Conservation (phyloP, 805 yeast species). For the Candida ficus region DNA sequence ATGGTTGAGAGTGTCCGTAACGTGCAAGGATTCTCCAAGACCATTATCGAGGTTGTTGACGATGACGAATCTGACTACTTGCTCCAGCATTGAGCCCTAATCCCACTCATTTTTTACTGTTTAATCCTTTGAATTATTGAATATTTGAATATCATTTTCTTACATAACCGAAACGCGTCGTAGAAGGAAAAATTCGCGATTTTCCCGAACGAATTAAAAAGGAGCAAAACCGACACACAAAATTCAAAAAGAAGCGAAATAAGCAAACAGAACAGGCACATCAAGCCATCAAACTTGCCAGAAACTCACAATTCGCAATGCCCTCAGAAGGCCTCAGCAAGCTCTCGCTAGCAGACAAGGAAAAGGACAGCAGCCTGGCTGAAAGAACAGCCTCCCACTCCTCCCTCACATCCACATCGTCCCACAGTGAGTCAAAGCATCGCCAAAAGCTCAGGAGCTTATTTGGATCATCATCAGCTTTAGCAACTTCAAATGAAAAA, state of each 20-base stretch:
- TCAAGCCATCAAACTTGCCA: no score
- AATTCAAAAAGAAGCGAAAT: no score
- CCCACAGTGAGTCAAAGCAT: slow-evolving; percentile 6
- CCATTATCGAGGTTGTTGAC: slow-evolving; percentile 69
- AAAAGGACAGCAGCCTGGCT: not conserved
- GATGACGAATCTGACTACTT: slow-evolving; percentile 12
- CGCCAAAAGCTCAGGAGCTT: slow-evolving; percentile 8
- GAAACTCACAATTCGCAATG: slow-evolving; percentile 1
- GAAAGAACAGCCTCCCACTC: slow-evolving; percentile 6
- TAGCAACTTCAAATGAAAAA: not conserved
- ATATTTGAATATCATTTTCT: no score
- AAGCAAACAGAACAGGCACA: no score
- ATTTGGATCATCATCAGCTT: slow-evolving; percentile 5
- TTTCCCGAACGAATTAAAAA: slow-evolving; percentile 11
- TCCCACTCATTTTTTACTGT: no score
- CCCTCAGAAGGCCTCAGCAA: slow-evolving; percentile 6
- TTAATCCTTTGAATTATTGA: no score
- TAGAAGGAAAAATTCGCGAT: slow-evolving; percentile 5
- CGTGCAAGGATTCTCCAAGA: slow-evolving; percentile 78
- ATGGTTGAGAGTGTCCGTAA: slow-evolving; percentile 80
- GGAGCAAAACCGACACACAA: slow-evolving; percentile 7
- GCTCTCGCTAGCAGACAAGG: slow-evolving; percentile 6
- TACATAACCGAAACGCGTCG: no score
- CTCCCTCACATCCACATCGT: slow-evolving; percentile 7
- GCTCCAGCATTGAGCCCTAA: not conserved